phyloP scores from a whole-genome alignment of 345 rosid species.

The Dipteronia sinensis region DNA sequence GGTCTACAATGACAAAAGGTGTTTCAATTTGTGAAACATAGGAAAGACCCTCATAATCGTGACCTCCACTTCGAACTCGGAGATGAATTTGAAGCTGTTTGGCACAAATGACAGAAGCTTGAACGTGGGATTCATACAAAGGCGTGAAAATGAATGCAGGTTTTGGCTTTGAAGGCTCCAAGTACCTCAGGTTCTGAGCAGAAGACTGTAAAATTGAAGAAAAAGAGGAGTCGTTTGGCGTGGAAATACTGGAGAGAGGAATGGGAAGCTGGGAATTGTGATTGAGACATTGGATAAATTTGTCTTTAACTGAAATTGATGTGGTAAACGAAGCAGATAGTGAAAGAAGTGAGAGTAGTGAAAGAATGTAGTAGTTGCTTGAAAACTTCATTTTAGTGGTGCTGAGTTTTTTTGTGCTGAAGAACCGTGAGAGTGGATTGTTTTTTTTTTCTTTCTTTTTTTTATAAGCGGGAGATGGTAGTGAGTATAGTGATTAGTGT shows the following conservation, averaged over 20 bases:
- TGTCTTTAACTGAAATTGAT: conserved; percentile 32
- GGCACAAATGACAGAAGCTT: conserved; percentile 61
- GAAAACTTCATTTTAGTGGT: conserved; percentile 27
- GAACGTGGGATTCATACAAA: conserved; percentile 50
- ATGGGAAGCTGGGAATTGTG: conserved; percentile 25
- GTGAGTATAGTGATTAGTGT: background rate
- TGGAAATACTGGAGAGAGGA: conserved; percentile 36
- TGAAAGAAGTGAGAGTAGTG: conserved; percentile 25
- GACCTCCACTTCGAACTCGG: conserved; percentile 71
- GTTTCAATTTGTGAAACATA: conserved; percentile 51
- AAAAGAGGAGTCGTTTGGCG: conserved; percentile 45
- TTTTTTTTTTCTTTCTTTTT: too few species aligned
- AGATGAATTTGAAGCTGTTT: conserved; percentile 45
- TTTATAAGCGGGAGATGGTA: background rate
- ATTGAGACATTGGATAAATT: conserved; percentile 44
- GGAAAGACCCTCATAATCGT: conserved; percentile 68
- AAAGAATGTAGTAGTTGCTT: background rate
- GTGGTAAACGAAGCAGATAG: conserved; percentile 18
- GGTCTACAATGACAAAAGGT: conserved; percentile 58
- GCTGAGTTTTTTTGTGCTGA: background rate
- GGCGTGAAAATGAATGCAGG: conserved; percentile 70
- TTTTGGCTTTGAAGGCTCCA: conserved; percentile 46
- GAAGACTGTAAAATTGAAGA: conserved; percentile 42
- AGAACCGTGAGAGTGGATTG: background rate
- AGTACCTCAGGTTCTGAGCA: conserved; percentile 56